A percentile compares a stretch with the other conserved stretches of the same genome.
phyloP scores from a whole-genome alignment of 306 rosid genomes.

The Spatholobus suberectus region DNA sequence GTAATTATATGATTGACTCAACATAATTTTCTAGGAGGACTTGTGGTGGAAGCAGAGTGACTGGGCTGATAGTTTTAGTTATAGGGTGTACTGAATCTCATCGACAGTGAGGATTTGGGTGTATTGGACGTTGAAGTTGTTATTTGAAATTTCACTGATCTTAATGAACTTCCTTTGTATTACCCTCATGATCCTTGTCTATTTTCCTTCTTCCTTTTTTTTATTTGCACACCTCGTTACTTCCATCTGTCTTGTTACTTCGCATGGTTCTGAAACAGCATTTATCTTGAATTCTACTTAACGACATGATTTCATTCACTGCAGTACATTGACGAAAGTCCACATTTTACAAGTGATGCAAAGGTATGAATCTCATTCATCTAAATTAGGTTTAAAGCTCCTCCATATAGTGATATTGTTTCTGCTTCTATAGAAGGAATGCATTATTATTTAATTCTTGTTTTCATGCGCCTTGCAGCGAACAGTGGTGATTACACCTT shows the following conservation, averaged over 20 bases:
- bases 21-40: background rate
- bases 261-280: background rate
- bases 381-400: constrained; percentile 4
- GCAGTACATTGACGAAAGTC: constrained; percentile 55
- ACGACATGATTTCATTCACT: constrained; percentile 30
- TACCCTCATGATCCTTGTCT: background rate
- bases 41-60: background rate
- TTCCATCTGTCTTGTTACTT: background rate
- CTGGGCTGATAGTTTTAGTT: background rate
- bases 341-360: constrained; percentile 53
- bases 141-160: constrained; percentile 14
- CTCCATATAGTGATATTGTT: constrained; percentile 27
- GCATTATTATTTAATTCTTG: background rate
- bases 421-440: constrained; percentile 11
- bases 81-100: background rate
- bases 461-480: constrained; percentile 45
- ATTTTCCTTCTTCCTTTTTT: background rate
- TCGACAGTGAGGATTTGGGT: background rate
- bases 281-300: constrained; percentile 30
- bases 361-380: constrained; percentile 45
- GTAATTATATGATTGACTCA: background rate
- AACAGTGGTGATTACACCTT: constrained; percentile 47
- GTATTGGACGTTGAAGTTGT: background rate
- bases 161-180: background rate
- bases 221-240: background rate